Percentiles rank a stretch among this genome's conserved stretches.
These are phyloP conservation scores for Leccinum fallax DNA, from an alignment of 1,284 basidiomycete species.

Conservation along the genomic window DNA sequence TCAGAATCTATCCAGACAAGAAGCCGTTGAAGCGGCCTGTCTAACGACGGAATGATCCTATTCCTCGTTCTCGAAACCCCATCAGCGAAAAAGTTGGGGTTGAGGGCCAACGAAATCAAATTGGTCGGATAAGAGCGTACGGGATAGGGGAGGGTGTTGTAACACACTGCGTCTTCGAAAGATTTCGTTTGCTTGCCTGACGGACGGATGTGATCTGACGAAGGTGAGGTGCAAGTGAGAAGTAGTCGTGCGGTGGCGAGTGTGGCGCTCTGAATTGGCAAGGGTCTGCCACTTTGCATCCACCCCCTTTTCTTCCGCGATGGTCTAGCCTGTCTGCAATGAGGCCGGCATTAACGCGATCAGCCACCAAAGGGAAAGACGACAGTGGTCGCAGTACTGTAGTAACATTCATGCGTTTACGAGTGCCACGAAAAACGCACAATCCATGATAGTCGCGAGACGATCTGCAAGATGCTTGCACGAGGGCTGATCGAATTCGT, in stretches of 20 bases:
- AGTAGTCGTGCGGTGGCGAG: background rate
- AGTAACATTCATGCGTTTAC: background rate
- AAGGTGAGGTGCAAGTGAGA: slow-evolving; percentile 1
- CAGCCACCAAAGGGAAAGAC: slow-evolving; percentile 1
- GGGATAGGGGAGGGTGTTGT: slow-evolving; percentile 19
- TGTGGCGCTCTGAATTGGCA: slow-evolving; percentile 3
- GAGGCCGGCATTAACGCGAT: slow-evolving; percentile 16
- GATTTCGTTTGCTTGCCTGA: background rate
- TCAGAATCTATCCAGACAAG: slow-evolving; percentile 69
- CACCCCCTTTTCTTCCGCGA: slow-evolving; percentile 4
- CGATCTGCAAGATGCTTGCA: slow-evolving; percentile 14
- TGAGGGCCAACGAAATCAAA: slow-evolving; percentile 46
- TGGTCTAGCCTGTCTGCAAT: slow-evolving; percentile 17
- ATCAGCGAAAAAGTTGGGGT: slow-evolving; percentile 50
- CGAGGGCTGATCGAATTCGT: background rate
- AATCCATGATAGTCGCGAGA: slow-evolving; percentile 16
- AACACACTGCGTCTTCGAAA: background rate
- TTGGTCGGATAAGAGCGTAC: slow-evolving; percentile 12
- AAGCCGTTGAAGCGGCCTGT: slow-evolving; percentile 41
- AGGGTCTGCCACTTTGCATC: slow-evolving; percentile 10
- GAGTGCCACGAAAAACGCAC: slow-evolving; percentile 4
- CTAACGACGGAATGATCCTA: slow-evolving; percentile 41
- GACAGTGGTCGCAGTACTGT: slow-evolving; percentile 6
- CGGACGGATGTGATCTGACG: slow-evolving; percentile 1
- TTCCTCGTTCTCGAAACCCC: slow-evolving; percentile 47